phyloP scores from a whole-genome alignment of 192 early-diverging fungal species.

The Coemansia sp. region DNA sequence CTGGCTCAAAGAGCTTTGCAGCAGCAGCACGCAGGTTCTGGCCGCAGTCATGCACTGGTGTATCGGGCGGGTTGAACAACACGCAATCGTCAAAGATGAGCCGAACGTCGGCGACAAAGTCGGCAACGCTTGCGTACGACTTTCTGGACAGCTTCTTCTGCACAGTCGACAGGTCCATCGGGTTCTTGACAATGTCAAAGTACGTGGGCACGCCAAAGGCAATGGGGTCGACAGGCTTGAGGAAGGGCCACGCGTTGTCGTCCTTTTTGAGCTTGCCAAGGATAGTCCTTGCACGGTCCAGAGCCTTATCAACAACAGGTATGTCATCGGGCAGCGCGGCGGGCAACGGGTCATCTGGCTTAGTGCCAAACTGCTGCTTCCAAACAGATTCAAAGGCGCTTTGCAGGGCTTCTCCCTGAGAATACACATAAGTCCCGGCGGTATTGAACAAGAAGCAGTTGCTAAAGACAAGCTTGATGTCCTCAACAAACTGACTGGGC shows the following conservation, averaged over 20 bases:
- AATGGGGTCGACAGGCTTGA: conserved; percentile 65
- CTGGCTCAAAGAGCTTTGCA: conserved; percentile 11
- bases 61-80: conserved; percentile 56
- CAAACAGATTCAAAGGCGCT: conserved; percentile 48
- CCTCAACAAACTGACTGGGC: conserved; percentile 51
- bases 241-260: conserved; percentile 34
- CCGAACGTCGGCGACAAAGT: conserved; percentile 59
- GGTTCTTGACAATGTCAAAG: conserved; percentile 60
- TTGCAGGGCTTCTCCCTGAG: conserved; percentile 54
- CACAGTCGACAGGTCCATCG: conserved; percentile 73
- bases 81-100: conserved; percentile 69
- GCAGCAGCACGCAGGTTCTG: conserved; percentile 42
- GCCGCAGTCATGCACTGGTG: conserved; percentile 56
- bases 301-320: not conserved
- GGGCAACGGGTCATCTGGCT: not conserved
- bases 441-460: conserved; percentile 70
- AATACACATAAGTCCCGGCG: conserved; percentile 48
- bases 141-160: conserved; percentile 53
- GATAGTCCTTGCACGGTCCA: conserved; percentile 13
- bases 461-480: conserved; percentile 57
- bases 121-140: conserved; percentile 52
- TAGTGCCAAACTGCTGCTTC: conserved; percentile 4
- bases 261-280: conserved; percentile 30
- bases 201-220: conserved; percentile 61
- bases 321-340: conserved; percentile 1